Evolutionary conservation across 192 early-diverging fungal genomes (phyloP).

Genomic region (Podila minutissima): DNA sequence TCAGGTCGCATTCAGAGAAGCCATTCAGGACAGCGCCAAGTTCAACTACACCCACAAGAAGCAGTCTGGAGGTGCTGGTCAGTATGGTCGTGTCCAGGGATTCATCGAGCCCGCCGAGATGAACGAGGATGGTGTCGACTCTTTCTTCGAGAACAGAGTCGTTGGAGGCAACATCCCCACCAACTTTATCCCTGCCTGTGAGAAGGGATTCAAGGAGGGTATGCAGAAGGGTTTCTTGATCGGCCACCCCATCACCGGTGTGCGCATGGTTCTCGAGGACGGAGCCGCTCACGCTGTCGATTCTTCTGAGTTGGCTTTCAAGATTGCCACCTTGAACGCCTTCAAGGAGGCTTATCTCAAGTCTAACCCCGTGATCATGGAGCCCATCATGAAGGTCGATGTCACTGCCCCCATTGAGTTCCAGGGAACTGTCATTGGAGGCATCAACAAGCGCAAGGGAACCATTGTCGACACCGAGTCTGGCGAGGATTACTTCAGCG

Average conservation of each 20-base stretch:
- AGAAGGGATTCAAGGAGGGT: slow-evolving; percentile 96
- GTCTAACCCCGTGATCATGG: slow-evolving; percentile 85
- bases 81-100: slow-evolving; percentile 92
- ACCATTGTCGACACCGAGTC: slow-evolving; percentile 93
- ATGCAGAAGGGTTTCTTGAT: slow-evolving; percentile 91
- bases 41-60: slow-evolving; percentile 99
- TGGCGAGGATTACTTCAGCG: slow-evolving; percentile 91
- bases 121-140: slow-evolving; percentile 70
- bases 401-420: slow-evolving; percentile 92
- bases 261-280: slow-evolving; percentile 91
- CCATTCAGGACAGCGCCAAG: slow-evolving; percentile 74
- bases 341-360: slow-evolving; percentile 92
- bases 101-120: slow-evolving; percentile 87
- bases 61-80: slow-evolving; percentile 96
- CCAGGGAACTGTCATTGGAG: slow-evolving; percentile 91
- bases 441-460: slow-evolving; percentile 97
- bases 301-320: slow-evolving; percentile 97
- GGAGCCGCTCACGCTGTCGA: slow-evolving; percentile 94
- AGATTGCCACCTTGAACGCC: slow-evolving; percentile 83
- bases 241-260: slow-evolving; percentile 88
- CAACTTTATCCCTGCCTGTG: slow-evolving; percentile 92
- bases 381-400: slow-evolving; percentile 97
- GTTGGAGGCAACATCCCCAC: slow-evolving; percentile 95
- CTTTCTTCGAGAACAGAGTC: slow-evolving; percentile 84
- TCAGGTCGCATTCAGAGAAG: slow-evolving; percentile 97